Base-by-base conservation (phyloP, 192 early-diverging fungal species). In the Umbelopsis vinacea region DNA sequence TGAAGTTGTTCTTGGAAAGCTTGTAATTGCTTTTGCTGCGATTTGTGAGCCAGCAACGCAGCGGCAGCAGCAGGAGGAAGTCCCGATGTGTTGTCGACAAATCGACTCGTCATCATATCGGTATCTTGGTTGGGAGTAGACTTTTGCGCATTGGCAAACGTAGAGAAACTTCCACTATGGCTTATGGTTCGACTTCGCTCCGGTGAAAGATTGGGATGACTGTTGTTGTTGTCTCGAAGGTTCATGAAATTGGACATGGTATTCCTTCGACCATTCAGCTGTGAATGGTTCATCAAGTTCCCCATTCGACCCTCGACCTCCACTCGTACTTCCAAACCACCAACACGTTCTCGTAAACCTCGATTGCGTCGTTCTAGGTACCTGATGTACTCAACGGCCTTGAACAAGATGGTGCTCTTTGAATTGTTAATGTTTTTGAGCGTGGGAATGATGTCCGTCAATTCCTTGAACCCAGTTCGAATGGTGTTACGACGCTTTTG, bases 401-500 rank as follows among this genome's bases (percentile, higher is more conserved):
- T 90, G 78, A 86, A 87, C 23, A 92, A 72, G 33, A 92, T 89
- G 3, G 86, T 88, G 46, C 84, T 87, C 69, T 91, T 92, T 46
- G 87, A 89, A 77, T 84, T 89, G 67, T 88, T 89, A 26, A 85
- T 72, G 37, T 89, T 88, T 48, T 84, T 93, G 33, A 97, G 83
- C 6, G 88, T 89, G 10, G 95, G 94, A 47, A 97, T 92, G 37
- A 95, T 88, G 47, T 93, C 92, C 19, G 93, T 91, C 71, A 98
- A 88, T 76, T 95, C 90, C 74, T 95, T 92, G 84, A 96, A 96
- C 40, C 96, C 96, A 23, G 83, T 83, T 21, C 93, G 90, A 66
- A 93, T 92, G 14, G 89, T 84, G 52, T 89, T 90, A 37, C 92
- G 72, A 52, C 92, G 85, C 78, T 90, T 92, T 71, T 93, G 90